These are phyloP conservation scores for Amorphotheca resinae DNA, from an alignment of 495 filamentous ascomycete species.

Conservation along the genomic window DNA sequence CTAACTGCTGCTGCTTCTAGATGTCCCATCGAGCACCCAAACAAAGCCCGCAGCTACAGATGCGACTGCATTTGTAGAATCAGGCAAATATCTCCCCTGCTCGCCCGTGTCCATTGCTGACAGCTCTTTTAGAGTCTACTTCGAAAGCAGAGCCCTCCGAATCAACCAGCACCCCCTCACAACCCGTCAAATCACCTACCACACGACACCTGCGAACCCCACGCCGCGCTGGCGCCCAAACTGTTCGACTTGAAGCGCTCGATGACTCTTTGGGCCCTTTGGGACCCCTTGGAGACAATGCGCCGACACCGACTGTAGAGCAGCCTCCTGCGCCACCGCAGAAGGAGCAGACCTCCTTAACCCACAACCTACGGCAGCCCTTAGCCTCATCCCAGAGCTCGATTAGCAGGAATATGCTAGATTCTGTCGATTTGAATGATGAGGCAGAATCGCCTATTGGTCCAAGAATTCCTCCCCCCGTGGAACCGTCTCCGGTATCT, in stretches of 20 bases:
- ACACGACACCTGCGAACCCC: constrained; percentile 31
- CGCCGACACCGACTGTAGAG: constrained; percentile 33
- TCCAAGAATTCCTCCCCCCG: constrained; percentile 59
- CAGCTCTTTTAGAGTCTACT: constrained; percentile 5
- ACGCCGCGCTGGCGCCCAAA: constrained; percentile 67
- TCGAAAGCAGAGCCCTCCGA: constrained; percentile 12
- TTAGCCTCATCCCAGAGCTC: constrained; percentile 35
- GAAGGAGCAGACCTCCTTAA: constrained; percentile 57
- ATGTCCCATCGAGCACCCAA: constrained; percentile 18
- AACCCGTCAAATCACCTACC: constrained; percentile 17
- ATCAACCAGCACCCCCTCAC: constrained; percentile 3
- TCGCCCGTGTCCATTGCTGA: constrained; percentile 4
- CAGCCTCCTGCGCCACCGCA: constrained; percentile 77
- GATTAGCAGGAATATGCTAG: constrained; percentile 39
- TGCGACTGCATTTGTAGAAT: constrained; percentile 6
- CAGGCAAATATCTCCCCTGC: constrained; percentile 9
- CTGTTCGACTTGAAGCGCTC: constrained; percentile 74
- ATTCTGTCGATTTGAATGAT: constrained; percentile 50
- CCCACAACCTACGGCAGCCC: constrained; percentile 43
- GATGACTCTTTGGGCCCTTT: constrained; percentile 89
- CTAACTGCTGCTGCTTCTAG: constrained; percentile 7
- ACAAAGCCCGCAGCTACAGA: constrained; percentile 9
- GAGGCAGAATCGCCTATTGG: constrained; percentile 40
- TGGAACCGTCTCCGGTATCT: constrained; percentile 48
- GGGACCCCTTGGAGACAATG: constrained; percentile 62